Conservation (phyloP, 495 filamentous ascomycete genomes). For the Penicillium macrosclerotiorum region DNA sequence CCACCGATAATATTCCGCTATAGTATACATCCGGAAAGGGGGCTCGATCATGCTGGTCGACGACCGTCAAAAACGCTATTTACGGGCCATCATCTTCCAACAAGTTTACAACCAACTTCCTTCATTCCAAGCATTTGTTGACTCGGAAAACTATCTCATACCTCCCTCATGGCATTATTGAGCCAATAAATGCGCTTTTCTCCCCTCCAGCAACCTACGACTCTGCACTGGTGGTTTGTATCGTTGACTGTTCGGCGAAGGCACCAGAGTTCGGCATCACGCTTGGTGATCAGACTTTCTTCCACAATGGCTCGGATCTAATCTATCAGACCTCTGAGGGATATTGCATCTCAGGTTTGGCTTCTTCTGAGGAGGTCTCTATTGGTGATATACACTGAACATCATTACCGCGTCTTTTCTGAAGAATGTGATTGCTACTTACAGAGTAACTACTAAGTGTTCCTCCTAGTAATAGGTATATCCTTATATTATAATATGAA, state of each 20-base stretch:
- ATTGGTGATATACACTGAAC: slow-evolving; percentile 37
- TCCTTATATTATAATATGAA: too few species aligned
- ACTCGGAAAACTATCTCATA: slow-evolving; percentile 68
- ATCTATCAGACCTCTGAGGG: slow-evolving; percentile 41
- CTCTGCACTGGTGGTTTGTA: slow-evolving; percentile 46
- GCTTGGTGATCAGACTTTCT: slow-evolving; percentile 49
- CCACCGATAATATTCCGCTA: slow-evolving; percentile 14
- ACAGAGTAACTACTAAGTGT: too few species aligned
- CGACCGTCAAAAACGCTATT: slow-evolving; percentile 14
- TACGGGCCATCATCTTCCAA: slow-evolving; percentile 13
- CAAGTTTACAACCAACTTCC: slow-evolving; percentile 12
- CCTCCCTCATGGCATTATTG: slow-evolving; percentile 54
- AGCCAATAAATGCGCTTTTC: slow-evolving; percentile 58
- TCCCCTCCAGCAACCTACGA: slow-evolving; percentile 50
- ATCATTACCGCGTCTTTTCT: slow-evolving; percentile 70
- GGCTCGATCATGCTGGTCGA: slow-evolving; percentile 25
- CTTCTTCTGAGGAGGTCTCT: slow-evolving; percentile 24
- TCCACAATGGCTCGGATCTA: slow-evolving; percentile 49
- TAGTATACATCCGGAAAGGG: slow-evolving; percentile 10
- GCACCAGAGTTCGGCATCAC: slow-evolving; percentile 51
- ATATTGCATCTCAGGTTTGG: slow-evolving; percentile 32
- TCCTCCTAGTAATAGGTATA: too few species aligned
- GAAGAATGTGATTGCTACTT: slow-evolving; percentile 82
- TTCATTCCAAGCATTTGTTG: slow-evolving; percentile 54
- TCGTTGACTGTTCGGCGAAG: slow-evolving; percentile 60